phyloP scores from a whole-genome alignment of 768 basidiomycete genomes.

The Mycena rosella region DNA sequence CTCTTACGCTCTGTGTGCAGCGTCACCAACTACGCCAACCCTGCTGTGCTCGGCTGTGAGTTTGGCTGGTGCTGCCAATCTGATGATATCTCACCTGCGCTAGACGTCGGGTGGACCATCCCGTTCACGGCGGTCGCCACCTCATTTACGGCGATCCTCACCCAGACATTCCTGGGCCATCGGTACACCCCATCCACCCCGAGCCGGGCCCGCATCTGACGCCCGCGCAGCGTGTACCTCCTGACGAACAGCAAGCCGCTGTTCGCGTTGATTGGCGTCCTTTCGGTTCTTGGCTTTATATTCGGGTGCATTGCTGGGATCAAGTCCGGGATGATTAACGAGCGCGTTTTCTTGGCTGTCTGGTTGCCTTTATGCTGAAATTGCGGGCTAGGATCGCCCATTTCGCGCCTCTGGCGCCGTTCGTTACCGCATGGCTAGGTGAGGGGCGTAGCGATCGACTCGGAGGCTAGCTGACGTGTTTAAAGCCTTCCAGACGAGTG shows the following conservation, averaged over 20 bases:
- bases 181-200: slow-evolving; percentile 31
- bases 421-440: slow-evolving; percentile 49
- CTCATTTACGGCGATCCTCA: slow-evolving; percentile 47
- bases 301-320: slow-evolving; percentile 45
- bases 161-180: slow-evolving; percentile 48
- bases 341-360: slow-evolving; percentile 34
- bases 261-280: slow-evolving; percentile 36
- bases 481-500: slow-evolving; percentile 33
- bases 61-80: neutral
- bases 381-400: slow-evolving; percentile 41
- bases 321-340: slow-evolving; percentile 43
- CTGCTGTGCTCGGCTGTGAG: slow-evolving; percentile 26
- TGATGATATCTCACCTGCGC: neutral
- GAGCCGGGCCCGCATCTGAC: neutral
- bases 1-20: slow-evolving; percentile 5
- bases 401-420: slow-evolving; percentile 38
- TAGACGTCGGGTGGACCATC: slow-evolving; percentile 48
- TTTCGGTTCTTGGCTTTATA: slow-evolving; percentile 43
- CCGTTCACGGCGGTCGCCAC: slow-evolving; percentile 49
- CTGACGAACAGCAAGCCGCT: slow-evolving; percentile 33
- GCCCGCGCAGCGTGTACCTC: slow-evolving; percentile 22
- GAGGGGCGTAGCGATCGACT: neutral
- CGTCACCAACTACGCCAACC: slow-evolving; percentile 37
- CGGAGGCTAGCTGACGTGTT: neutral
- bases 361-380: no score